Evolutionary conservation across 2,329 filamentous ascomycete genomes (phyloP).

Genomic region (Aureobasidium musti): DNA sequence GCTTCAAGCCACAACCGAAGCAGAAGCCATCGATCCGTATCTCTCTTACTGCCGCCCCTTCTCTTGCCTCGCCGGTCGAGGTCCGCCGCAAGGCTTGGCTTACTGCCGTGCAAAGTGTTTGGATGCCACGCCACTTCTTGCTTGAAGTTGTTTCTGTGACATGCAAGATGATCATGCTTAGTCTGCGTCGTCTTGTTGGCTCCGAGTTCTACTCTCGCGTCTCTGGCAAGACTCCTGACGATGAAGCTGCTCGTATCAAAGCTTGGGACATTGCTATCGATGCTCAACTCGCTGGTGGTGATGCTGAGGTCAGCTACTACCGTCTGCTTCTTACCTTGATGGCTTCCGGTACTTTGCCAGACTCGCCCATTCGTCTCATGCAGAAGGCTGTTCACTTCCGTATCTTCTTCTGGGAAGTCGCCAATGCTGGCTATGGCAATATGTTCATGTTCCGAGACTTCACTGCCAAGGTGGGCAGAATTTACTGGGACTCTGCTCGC

Average conservation of each 20-base stretch:
- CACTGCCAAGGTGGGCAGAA: slow-evolving; percentile 71
- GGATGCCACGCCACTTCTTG: slow-evolving; percentile 85
- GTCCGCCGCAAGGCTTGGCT: slow-evolving; percentile 89
- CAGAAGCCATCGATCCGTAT: slow-evolving; percentile 46
- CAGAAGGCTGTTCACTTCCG: slow-evolving; percentile 88
- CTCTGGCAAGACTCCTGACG: slow-evolving; percentile 77
- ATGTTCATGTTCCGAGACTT: slow-evolving; percentile 66
- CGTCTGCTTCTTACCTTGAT: slow-evolving; percentile 82
- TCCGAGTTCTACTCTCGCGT: slow-evolving; percentile 74
- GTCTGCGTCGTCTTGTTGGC: slow-evolving; percentile 75
- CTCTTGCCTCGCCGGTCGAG: slow-evolving; percentile 77
- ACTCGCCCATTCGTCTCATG: slow-evolving; percentile 82
- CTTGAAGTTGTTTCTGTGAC: slow-evolving; percentile 80
- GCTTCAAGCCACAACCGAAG: slow-evolving; percentile 59
- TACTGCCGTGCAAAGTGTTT: slow-evolving; percentile 87
- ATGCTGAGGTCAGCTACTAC: slow-evolving; percentile 85
- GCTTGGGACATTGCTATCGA: slow-evolving; percentile 93
- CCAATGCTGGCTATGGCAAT: slow-evolving; percentile 65
- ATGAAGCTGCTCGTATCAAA: slow-evolving; percentile 83
- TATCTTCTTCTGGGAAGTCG: slow-evolving; percentile 80
- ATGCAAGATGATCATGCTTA: slow-evolving; percentile 79
- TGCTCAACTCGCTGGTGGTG: slow-evolving; percentile 86
- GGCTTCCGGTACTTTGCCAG: slow-evolving; percentile 81
- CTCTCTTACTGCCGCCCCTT: slow-evolving; percentile 59
- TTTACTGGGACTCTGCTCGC: slow-evolving; percentile 79